Base-by-base conservation (phyloP, 257 asterid species). In the Solanum virginianum region DNA sequence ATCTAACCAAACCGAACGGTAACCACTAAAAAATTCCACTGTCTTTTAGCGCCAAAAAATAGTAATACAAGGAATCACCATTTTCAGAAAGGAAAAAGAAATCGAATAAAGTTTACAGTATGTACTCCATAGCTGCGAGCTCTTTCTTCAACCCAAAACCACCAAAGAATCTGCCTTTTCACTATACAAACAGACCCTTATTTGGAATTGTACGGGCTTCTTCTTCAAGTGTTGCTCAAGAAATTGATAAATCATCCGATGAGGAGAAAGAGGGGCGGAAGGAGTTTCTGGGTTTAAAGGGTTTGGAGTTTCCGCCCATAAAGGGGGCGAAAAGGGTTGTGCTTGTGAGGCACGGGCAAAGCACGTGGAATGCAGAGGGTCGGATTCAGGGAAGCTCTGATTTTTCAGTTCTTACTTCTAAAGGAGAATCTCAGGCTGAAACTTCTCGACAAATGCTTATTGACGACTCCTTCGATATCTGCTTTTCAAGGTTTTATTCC, bases 321-420 rank as follows among this genome's bases (percentile, higher is more conserved):
- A 84, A 74, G 92, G 92, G 82, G 88, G 94, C 93, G 83, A 96
- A 96, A 92, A 90, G 99, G 88, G 97, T 96, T 84, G 96, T 96
- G 20, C 86, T 96, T 70, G 98, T 94, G 88, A 88, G 99, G 92
- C 99, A 94, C 87, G 98, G 98, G 20, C 98, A 94, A 90, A 96
- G 99, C 92, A 94, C 97, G 84, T 93, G 99, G 99, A 96, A 94
- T 90, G 97, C 94, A 47, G 99, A 93, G 92, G 98, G 99, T 54
- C 93, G 99, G 89, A 96, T 96, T 43, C 99, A 96, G 81, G 99
- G 98, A 9, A 95, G 99, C 91, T 96, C 99, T 57, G 90, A 96
- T 86, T 93, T 88, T 91, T 91, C 99, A 70, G 94, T 96, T 87
- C 95, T 96, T 49, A 96, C 99, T 20, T 88, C 36, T 26, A 94